Conservation (phyloP, 768 basidiomycete species). For the Lepiota brunneoincarnata region DNA sequence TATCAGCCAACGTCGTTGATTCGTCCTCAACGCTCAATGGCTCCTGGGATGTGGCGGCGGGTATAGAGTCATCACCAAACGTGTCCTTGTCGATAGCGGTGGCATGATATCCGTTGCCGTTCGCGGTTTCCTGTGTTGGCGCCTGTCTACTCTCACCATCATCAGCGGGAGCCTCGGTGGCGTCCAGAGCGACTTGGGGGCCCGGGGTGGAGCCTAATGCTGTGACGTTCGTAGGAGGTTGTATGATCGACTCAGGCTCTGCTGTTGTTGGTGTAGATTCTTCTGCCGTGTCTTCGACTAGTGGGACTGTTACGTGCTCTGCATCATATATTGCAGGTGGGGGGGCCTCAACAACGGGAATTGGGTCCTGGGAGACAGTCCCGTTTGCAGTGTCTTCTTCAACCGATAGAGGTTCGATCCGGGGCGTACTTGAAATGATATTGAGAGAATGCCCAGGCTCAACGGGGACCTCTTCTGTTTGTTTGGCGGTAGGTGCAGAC, state of each 20-base stretch:
- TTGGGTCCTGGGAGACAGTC: neutral
- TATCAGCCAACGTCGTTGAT: neutral
- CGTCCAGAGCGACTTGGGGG: conserved; percentile 10
- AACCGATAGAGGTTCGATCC: conserved; percentile 6
- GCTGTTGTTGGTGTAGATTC: neutral
- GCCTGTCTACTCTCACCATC: neutral
- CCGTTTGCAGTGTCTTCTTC: neutral
- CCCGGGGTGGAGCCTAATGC: conserved; percentile 8
- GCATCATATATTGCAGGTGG: neutral
- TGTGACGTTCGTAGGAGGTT: neutral
- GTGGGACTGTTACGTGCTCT: neutral
- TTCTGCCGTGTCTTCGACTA: neutral
- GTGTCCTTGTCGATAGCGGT: neutral
- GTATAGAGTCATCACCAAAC: neutral
- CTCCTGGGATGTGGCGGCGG: neutral
- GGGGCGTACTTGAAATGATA: conserved; percentile 6
- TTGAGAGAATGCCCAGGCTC: neutral
- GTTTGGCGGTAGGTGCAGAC: neutral
- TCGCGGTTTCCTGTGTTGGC: conserved; percentile 9
- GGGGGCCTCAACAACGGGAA: conserved; percentile 7
- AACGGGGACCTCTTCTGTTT: neutral
- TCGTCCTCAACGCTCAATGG: neutral
- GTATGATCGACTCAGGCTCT: neutral
- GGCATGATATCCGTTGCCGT: neutral
- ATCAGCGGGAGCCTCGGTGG: neutral